phyloP scores from a whole-genome alignment of 2,329 filamentous ascomycete genomes.

The Zalaria sp. region DNA sequence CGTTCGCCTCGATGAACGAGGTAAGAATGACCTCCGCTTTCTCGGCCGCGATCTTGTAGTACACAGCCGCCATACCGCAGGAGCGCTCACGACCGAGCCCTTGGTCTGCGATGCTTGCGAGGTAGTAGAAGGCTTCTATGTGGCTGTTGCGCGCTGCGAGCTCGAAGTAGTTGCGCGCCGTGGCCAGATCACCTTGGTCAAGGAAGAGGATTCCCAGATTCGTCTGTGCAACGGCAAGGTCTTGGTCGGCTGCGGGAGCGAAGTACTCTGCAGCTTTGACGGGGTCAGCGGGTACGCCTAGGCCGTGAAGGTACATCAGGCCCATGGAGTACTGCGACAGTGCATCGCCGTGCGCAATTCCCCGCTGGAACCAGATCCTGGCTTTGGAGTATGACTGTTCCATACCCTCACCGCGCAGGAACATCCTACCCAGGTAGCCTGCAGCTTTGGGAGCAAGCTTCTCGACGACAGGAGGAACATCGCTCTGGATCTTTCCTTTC shows the following conservation, averaged over 20 bases:
- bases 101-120: constrained; percentile 73
- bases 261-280: constrained; percentile 62
- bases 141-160: constrained; percentile 68
- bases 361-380: constrained; percentile 70
- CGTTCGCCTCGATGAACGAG: constrained; percentile 69
- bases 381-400: constrained; percentile 66
- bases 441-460: constrained; percentile 72
- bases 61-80: constrained; percentile 61
- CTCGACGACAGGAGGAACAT: constrained; percentile 55
- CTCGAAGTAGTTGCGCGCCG: constrained; percentile 77
- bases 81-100: constrained; percentile 68
- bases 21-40: constrained; percentile 81
- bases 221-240: constrained; percentile 67
- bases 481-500: constrained; percentile 60
- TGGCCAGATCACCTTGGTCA: constrained; percentile 71
- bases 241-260: constrained; percentile 66
- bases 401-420: constrained; percentile 73
- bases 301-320: constrained; percentile 68
- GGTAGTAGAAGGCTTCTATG: constrained; percentile 82
- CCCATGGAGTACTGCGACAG: constrained; percentile 77
- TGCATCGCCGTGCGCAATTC: constrained; percentile 59
- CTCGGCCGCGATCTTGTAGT: constrained; percentile 80
- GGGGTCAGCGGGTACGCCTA: constrained; percentile 57
- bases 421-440: constrained; percentile 80
- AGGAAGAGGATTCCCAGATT: constrained; percentile 73